Evolutionary conservation across 768 basidiomycete species (phyloP), one percentile per base, ranked within the genome.

Genomic region (Lactarius vividus): DNA sequence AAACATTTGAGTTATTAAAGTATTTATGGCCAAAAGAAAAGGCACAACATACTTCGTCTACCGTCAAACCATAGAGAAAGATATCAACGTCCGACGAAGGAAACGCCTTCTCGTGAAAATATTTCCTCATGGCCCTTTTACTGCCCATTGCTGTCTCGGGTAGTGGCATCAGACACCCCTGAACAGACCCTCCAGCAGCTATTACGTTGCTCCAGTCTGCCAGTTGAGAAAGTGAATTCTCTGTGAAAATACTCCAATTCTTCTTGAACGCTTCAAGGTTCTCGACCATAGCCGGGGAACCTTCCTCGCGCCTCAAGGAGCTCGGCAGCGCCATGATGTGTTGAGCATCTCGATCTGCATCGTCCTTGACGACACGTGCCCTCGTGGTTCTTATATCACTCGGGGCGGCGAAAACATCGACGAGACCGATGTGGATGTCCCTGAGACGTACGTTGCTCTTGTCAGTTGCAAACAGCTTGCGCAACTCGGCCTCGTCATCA

Each of bases 1-100:
- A 31, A n/a, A 60, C n/a, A 29, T n/a, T 39, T 2, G 11, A 10
- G 37, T 65, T 15, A 11, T 33, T 44, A 15, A 39, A 53, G 26
- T 57, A 37, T 11, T 63, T 23, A 35, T 52, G 42, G 57, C n/a
- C 37, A 20, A 28, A 10, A 2, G 20, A 20, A 16, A 52, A 16
- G 23, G 42, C 11, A 29, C n/a, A 71, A 57, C 62, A 1, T 44
- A 82, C 84, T 75, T 87, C 79, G 68, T 83, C 83, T 5, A 82
- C 75, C 10, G 81, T 83, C 73, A 88, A 69, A 1, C 85, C 86
- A 77, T 83, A 87, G 53, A 88, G 74, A 71, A 87, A 88, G 16
- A 88, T 74, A 72, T 88, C 86, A 26, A 88, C 78, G 72, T 88
- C 86, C 0, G 85, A 86, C 1, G 84, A 81, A 6, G 86, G 85